Evolutionary conservation across 2,329 filamentous ascomycete genomes (phyloP).

Genomic region (Stagonosporopsis vannaccii): DNA sequence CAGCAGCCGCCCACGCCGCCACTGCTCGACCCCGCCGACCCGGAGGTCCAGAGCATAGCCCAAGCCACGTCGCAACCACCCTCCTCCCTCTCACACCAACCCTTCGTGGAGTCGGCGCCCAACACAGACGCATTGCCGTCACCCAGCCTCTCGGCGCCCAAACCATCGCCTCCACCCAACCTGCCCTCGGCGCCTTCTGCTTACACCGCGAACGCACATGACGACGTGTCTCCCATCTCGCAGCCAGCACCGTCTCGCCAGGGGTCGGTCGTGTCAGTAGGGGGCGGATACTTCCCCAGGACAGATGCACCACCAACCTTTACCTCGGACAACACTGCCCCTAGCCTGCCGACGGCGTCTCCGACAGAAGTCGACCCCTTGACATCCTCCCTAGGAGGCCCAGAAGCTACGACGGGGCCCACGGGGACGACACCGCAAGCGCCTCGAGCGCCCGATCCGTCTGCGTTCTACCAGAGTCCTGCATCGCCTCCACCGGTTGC

Average conservation of each 20-base stretch:
- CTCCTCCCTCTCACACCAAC: constrained; percentile 46
- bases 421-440: constrained; percentile 22
- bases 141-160: constrained; percentile 48
- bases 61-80: constrained; percentile 39
- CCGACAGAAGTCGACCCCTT: constrained; percentile 41
- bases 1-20: constrained; percentile 46
- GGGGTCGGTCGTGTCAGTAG: constrained; percentile 54
- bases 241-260: constrained; percentile 53
- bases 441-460: constrained; percentile 33
- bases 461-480: constrained; percentile 45
- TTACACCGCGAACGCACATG: constrained; percentile 50
- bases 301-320: constrained; percentile 56
- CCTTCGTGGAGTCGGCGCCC: constrained; percentile 67
- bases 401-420: neutral
- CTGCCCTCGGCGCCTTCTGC: constrained; percentile 41
- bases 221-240: constrained; percentile 62
- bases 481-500: constrained; percentile 48
- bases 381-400: constrained; percentile 10
- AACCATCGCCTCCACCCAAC: constrained; percentile 54
- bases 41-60: constrained; percentile 66
- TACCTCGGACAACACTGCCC: constrained; percentile 47
- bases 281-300: constrained; percentile 66
- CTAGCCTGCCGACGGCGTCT: constrained; percentile 47
- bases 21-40: constrained; percentile 68
- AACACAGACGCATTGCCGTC: constrained; percentile 62